phyloP scores from a whole-genome alignment of 2,329 filamentous ascomycete genomes.

The Ilyonectria robusta region DNA sequence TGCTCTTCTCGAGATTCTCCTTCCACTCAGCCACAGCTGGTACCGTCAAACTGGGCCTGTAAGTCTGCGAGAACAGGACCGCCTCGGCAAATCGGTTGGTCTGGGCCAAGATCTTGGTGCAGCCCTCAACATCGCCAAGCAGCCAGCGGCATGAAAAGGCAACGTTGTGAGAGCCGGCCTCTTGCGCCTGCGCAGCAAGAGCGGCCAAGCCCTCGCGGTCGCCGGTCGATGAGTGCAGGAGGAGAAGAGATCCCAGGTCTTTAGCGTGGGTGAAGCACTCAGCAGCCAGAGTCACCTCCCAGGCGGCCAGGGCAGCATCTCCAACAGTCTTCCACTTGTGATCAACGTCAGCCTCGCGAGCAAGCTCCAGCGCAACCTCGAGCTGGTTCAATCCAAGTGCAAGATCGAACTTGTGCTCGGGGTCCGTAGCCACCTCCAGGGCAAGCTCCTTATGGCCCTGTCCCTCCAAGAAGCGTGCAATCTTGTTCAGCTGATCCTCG shows the following conservation, averaged over 20 bases:
- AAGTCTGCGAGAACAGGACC: slow-evolving; percentile 93
- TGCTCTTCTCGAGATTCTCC: slow-evolving; percentile 82
- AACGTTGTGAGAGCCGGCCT: slow-evolving; percentile 88
- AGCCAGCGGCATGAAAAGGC: slow-evolving; percentile 94
- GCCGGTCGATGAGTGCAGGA: slow-evolving; percentile 89
- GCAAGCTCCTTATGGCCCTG: slow-evolving; percentile 98
- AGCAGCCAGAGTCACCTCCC: slow-evolving; percentile 90
- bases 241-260: slow-evolving; percentile 88
- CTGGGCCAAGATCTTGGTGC: slow-evolving; percentile 82
- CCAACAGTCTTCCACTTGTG: slow-evolving; percentile 99
- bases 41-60: slow-evolving; percentile 84
- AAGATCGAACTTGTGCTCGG: slow-evolving; percentile 97
- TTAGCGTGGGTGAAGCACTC: slow-evolving; percentile 95
- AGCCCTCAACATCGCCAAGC: slow-evolving; percentile 84
- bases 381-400: slow-evolving; percentile 87
- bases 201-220: slow-evolving; percentile 81
- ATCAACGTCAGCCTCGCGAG: slow-evolving; percentile 86
- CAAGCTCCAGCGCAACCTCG: slow-evolving; percentile 87
- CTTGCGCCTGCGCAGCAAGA: slow-evolving; percentile 81
- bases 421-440: slow-evolving; percentile 92
- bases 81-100: slow-evolving; percentile 89
- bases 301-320: slow-evolving; percentile 87
- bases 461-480: slow-evolving; percentile 95
- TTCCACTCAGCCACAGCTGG: slow-evolving; percentile 86
- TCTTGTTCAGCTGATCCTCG: slow-evolving; percentile 96